Evolutionary conservation across 805 yeast species (phyloP), one percentile per base, ranked within the genome.

Genomic region (Saturnispora bothae): DNA sequence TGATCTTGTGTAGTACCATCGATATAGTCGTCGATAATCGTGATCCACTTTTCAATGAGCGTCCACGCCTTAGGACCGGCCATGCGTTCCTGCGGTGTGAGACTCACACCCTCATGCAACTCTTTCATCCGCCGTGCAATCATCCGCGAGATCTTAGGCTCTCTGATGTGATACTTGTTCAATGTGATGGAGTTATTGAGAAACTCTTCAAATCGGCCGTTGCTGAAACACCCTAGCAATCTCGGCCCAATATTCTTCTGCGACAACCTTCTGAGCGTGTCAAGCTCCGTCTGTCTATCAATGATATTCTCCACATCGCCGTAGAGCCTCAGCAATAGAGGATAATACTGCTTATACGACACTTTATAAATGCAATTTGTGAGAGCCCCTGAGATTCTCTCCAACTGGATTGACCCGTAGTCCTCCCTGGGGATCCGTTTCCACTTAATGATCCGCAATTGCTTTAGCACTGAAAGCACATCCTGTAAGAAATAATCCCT

Each of bases 81-180:
- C 5, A 54, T 56, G 31, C 65, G 62, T 50, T 86, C 96, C 3
- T 60, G 61, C 3, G 59, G 55, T 17, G 73, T 69, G 37, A 92
- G 61, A 12, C 73, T 75, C 16, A 92, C 77, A 50, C 89, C 88
- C 40, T 68, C 68, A 54, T 92, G 98, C 40, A 92, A 67, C 48
- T 92, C 96, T 52, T 88, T 80, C 97, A 92, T 92, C 64, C 98
- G 78, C 65, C 95, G 76, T 12, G 95, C 96, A 46, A 92, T 79
- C 65, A 83, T 81, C 46, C 79, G 77, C 34, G 86, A 75, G 15
- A 83, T 77, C 21, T 76, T 78, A 44, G 84, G 76, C 45, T 77
- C 76, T 54, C 94, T 69, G 36, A 92, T 73, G 48, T 83, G 84
- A 6, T 71, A 67, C 46, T 75, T 79, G 27, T 77, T 75, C 49